Conservation (phyloP, 1,284 basidiomycete genomes). For the Athelia sp. region DNA sequence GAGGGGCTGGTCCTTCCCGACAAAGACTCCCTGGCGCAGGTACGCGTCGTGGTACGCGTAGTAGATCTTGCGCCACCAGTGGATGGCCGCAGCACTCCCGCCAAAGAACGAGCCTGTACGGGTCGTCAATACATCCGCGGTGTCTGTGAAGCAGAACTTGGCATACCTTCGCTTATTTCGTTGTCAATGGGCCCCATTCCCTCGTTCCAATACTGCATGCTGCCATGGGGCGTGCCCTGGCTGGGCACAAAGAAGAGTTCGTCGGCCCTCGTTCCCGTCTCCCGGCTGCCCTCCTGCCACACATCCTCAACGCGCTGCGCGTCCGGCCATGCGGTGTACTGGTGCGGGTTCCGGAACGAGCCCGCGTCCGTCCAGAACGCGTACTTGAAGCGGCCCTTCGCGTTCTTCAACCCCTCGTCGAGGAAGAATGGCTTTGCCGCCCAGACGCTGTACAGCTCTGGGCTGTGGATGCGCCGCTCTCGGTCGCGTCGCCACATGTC, state of each 20-base stretch:
- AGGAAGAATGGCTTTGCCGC: constrained; percentile 48
- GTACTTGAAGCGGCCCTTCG: constrained; percentile 33
- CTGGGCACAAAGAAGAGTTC: constrained; percentile 44
- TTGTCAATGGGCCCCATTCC: constrained; percentile 41
- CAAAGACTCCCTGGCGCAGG: constrained; percentile 35
- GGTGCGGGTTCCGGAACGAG: constrained; percentile 37
- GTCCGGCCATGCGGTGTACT: constrained; percentile 42
- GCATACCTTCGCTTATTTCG: constrained; percentile 44
- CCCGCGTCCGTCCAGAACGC: constrained; percentile 53
- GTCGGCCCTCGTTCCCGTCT: constrained; percentile 22
- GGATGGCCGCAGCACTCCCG: constrained; percentile 33
- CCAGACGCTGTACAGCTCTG: constrained; percentile 49
- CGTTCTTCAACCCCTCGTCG: constrained; percentile 29
- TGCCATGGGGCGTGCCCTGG: constrained; percentile 23
- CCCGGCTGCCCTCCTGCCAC: constrained; percentile 27
- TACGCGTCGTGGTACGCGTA: constrained; percentile 48
- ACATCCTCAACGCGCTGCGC: constrained; percentile 31
- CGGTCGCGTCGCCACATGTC: constrained; percentile 39
- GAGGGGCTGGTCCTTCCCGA: constrained; percentile 50
- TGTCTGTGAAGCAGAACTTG: neutral
- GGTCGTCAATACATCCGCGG: neutral
- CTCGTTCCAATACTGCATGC: constrained; percentile 34
- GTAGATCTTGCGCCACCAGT: constrained; percentile 38
- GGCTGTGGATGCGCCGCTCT: constrained; percentile 33
- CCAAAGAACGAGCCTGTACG: constrained; percentile 49